Evolutionary conservation across 116 monocot species (phyloP), one percentile per base, ranked within the genome.

Genomic region (Posidonia oceanica): DNA sequence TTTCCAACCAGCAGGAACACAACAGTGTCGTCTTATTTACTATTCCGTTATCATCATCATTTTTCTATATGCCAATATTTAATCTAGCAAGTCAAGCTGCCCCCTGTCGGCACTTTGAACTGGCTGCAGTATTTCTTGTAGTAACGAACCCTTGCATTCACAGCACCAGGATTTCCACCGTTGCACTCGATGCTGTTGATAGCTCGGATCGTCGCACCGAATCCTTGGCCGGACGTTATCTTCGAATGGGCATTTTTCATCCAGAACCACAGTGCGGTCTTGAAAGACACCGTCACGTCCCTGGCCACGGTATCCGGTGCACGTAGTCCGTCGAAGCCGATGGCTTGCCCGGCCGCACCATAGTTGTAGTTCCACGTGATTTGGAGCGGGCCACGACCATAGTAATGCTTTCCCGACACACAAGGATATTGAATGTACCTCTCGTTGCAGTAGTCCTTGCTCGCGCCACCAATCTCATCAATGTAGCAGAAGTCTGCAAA

Each of bases 361-460:
- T 88, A 88, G 77, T 84, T 88, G 77, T 51, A 88, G 77, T 88
- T 88, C 84, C 88, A 84, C 6, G 84, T 70, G 3, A 87, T 20
- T 52, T 87, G 87, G 13, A 87, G n/a, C n/a, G n/a, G n/a, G n/a
- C n/a, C n/a, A n/a, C n/a, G n/a, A n/a, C n/a, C n/a, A n/a, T n/a
- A n/a, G 66, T 7, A 87, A 1, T 69, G 63, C 75, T 81, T 77
- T 20, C 79, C 80, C 3, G 72, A 20, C 7, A 67, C 74, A 17
- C 87, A 87, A 0, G 82, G 80, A 5, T 72, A 87, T 4, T n/a
- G n/a, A n/a, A 72, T 75, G 39, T 72, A 66, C 15, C 2, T 65
- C 61, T 44, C 11, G 66, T 83, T 76, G 57, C 82, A 87, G 67
- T 81, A 87, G 66, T 60, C 15, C 36, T 64, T 81, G 39, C 62